Conservation (phyloP, 441 rosid genomes). For the Erysimum cheiri region DNA sequence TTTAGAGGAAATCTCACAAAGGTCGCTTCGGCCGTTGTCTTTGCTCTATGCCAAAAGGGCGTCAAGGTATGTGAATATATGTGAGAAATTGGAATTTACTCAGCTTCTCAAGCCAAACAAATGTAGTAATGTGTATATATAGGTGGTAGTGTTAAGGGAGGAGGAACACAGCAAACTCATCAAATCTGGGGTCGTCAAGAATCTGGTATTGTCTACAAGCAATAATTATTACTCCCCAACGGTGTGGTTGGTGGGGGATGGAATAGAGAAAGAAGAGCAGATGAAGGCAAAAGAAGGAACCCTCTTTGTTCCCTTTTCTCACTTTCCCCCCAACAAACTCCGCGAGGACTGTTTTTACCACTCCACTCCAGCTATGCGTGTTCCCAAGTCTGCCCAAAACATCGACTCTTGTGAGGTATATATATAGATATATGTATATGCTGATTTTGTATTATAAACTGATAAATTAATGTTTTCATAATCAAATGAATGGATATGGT, state of each 20-base stretch:
- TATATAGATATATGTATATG: not conserved
- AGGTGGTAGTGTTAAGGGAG: conserved; percentile 33
- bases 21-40: conserved; percentile 58
- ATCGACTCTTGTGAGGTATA: conserved; percentile 85
- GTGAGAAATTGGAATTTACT: not conserved
- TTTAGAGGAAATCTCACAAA: conserved; percentile 54
- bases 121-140: not conserved
- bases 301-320: conserved; percentile 64
- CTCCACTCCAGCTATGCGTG: conserved; percentile 62
- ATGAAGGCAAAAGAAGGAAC: conserved; percentile 63
- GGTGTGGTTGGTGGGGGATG: conserved; percentile 70
- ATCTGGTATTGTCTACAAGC: conserved; percentile 5
- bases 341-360: conserved; percentile 65
- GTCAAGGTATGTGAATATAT: conserved; percentile 48
- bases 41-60: conserved; percentile 51
- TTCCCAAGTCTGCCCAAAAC: conserved; percentile 57
- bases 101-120: not conserved
- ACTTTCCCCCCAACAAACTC: conserved; percentile 54
- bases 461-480: not conserved
- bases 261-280: conserved; percentile 56
- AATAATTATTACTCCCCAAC: conserved; percentile 14
- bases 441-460: not conserved
- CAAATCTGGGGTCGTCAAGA: conserved; percentile 34
- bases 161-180: conserved; percentile 50
- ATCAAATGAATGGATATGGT: not conserved